Base-by-base conservation (phyloP, 352 stramenopile genomes). In the Pythium biforme region DNA sequence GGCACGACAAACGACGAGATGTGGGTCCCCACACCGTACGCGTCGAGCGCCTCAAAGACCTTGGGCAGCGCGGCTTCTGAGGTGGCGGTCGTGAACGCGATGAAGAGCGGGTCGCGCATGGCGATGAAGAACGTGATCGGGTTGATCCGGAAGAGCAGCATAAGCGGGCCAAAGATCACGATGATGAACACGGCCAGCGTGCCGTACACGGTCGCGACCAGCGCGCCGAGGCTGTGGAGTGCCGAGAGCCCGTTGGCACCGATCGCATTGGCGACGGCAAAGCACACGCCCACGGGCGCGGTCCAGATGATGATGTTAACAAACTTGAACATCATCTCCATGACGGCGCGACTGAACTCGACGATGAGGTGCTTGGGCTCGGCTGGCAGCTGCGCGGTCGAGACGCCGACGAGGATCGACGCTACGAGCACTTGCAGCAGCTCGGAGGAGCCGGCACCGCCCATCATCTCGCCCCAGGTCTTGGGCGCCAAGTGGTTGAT, bases 291-390 rank as follows among this genome's bases (percentile, higher is more conserved):
- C 33, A 87, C 64, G 7, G 78, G 78, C 2, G 78, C 78, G 4
- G 78, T 81, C 78, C 78, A 87, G 62, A 87, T 87, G 33, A 87
- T 69, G 63, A 87, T 87, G 64, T 83, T 73, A 14, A 87, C 78
- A 55, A 87, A 85, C 59, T 87, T 87, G 64, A 87, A 87, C 78
- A 87, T 87, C 71, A 87, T 81, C 57, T 83, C 73, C 26, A 87
- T 76, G 9, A 87, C 68, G 2, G 78, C 75, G 1, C 65, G 66
- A 0, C 72, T 52, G 17, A 81, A 70, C 7, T 75, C 26, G 53
- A 59, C 34, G 26, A 59, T 59, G 23, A 50, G 22, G 25, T 46
- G 23, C 53, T 59, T 59, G 56, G 19, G 79, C 59, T 84, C 46
- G 0, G 71, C 65, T 0, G 68, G 41, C 0, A 82, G 53, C 43